A percentile compares a stretch with the other conserved stretches of the same genome.
phyloP scores from a whole-genome alignment of 2,329 filamentous ascomycete species.

The Rhytidhysteron rufulum region DNA sequence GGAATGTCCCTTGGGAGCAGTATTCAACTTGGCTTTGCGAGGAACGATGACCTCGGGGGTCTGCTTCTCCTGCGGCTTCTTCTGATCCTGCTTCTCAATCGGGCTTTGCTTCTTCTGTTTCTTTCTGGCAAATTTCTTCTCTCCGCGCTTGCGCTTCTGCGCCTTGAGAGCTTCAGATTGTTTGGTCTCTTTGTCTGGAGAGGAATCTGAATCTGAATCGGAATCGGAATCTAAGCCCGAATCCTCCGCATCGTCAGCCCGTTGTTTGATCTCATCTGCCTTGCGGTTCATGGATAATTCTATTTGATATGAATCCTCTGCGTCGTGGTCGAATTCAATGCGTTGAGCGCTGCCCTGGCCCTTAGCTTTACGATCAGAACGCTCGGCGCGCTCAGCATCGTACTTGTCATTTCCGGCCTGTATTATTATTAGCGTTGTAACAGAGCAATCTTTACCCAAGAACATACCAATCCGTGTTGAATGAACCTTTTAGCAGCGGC shows the following conservation, averaged over 20 bases:
- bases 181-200: not conserved
- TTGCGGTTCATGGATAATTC: conserved; percentile 1
- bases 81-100: not conserved
- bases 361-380: not conserved
- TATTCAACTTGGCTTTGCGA: conserved; percentile 5
- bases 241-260: too few species aligned
- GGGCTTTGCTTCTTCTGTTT: conserved; percentile 1
- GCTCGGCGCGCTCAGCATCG: conserved; percentile 1
- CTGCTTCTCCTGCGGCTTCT: not conserved
- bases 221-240: too few species aligned
- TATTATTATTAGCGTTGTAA: not conserved
- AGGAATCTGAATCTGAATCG: not conserved
- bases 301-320: not conserved
- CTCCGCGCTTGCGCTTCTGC: not conserved
- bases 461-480: conserved; percentile 63
- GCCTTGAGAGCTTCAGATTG: not conserved
- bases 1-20: conserved; percentile 6
- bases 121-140: not conserved
- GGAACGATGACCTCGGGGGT: not conserved
- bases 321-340: conserved; percentile 1
- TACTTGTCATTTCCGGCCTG: conserved; percentile 2
- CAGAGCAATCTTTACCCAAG: not conserved
- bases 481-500: conserved; percentile 78
- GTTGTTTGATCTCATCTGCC: too few species aligned
- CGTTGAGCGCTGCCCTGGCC: not conserved